Evolutionary conservation across 768 basidiomycete species (phyloP), one percentile per base, ranked within the genome.

Genomic region (Kwoniella europaea): DNA sequence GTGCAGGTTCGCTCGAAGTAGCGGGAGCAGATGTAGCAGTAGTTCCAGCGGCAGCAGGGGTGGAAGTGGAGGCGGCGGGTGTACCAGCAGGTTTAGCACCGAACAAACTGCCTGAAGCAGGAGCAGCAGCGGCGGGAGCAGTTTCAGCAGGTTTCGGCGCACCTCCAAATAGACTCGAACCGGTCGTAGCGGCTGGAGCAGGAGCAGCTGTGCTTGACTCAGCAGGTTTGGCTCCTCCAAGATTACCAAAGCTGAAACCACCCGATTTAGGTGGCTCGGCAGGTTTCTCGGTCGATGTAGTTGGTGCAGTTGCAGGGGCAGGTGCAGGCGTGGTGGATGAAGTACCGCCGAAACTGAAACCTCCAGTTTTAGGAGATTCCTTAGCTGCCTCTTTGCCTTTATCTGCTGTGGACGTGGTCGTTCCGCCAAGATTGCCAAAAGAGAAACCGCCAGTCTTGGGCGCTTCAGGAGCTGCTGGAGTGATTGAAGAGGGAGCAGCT

Each of bases 1-100:
- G 94, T 4, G 79, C 81, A 2, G 82, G 77, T 71, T 82, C 82
- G 12, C 91, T 90, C 3, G 91, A 88, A 4, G 92, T 89, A 9
- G 90, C 85, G 22, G 76, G 20, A 20, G 92, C 86, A 24, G 86
- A 68, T 1, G 85, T 77, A 22, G 83, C 76, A 18, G 85, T 68
- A 4, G 79, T 59, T 12, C 43, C 35, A 3, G 64, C 60, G 16
- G 65, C 42, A 57, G 76, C 56, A 56, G 72, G 43, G 62, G 69
- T 57, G 22, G 69, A 53, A 18, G 71, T 55, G 2, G 71, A 15
- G 4, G 74, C 65, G n/a, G 74, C 27, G 16, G 71, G 52, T 29
- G 59, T 50, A 22, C 24, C 41, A n/a, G 65, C 70, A 20, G 74
- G 67, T 57, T 74, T 72, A 20, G 63, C 52, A 20, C 74, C 74